These are phyloP conservation scores for baker's yeast (Saccharomyces cerevisiae) DNA, from an alignment of 805 yeast genomes.

Conservation along the genomic window DNA sequence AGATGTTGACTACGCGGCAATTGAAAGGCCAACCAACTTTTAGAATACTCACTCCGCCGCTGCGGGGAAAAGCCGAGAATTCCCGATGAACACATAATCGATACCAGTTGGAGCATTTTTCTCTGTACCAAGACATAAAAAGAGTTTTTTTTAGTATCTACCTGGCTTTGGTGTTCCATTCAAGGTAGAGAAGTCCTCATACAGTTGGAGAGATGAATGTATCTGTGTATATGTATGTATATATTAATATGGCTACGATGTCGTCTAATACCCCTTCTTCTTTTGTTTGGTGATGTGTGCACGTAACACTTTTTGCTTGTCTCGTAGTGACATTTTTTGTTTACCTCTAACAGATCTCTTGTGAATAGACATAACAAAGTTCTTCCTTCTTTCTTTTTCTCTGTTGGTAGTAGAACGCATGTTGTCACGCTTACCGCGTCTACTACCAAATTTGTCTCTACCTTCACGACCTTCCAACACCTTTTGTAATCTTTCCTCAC, in stretches of 20 bases:
- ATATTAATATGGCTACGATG: background rate
- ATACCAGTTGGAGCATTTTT: background rate
- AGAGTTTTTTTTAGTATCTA: background rate
- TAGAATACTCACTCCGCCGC: background rate
- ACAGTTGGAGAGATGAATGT: background rate
- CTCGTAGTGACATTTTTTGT: slow-evolving; percentile 80
- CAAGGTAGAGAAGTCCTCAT: too few relatives aligned
- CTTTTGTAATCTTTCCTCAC: slow-evolving; percentile 84
- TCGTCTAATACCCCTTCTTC: slow-evolving; percentile 58
- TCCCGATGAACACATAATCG: background rate
- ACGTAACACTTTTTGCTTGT: slow-evolving; percentile 74
- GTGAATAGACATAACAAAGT: slow-evolving; percentile 97
- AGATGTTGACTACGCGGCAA: background rate
- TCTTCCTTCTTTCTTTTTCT: slow-evolving; percentile 97
- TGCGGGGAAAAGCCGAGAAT: background rate
- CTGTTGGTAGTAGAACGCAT: slow-evolving; percentile 87
- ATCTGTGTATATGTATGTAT: background rate
- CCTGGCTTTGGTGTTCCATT: background rate
- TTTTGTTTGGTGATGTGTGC: slow-evolving; percentile 89
- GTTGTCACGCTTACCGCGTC: slow-evolving; percentile 68
- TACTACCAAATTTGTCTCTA: slow-evolving; percentile 82
- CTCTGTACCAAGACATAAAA: background rate
- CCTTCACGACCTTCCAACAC: slow-evolving; percentile 90
- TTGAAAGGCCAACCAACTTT: background rate
- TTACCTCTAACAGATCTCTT: slow-evolving; percentile 92